Evolutionary conservation across 106 monocot genomes (phyloP), one percentile per base, ranked within the genome.

Genomic region (Phalaenopsis aphrodite): DNA sequence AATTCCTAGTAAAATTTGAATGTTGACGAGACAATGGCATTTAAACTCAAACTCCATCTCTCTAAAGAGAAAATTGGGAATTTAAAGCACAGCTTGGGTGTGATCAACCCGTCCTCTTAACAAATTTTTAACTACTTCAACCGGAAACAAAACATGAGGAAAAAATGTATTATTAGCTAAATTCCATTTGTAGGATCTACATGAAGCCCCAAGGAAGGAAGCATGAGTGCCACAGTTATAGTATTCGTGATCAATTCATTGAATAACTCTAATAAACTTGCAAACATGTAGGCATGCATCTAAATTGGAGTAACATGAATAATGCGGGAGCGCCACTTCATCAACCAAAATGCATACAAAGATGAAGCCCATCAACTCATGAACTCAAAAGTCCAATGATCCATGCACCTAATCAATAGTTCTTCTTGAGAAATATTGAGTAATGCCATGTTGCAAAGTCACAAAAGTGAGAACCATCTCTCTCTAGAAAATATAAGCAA

Each of bases 101-200:
- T 68, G 39, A 72, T 76, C 71, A 90, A n/a, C 79, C 86, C 88
- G 14, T 88, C 93, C 83, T 88, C 91, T 75, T 30, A 96, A 76
- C 93, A 93, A 96, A 75, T 68, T 67, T 78, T 88, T 88, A n/a
- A 30, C 30, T 55, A 96, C 88, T 83, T 91, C 91, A 39, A 91
- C 87, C 96, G 93, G 76, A 76, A 79, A 77, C 49, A 47, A 21
- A 83, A 82, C 7, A 72, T 30, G 11, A 75, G 4, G 2, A n/a
- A 55, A 45, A 42, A 8, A 16, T 8, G 1, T 12, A 12, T 15
- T 9, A 74, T 74, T 45, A 74, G n/a, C 16, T 43, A 19, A 19
- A 21, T 12, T 74, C 2, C 19, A 17, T 42, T 45, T 43, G 42
- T 75, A 14, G 38, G 46, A 10, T 56, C 39, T 38, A 79, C 23